Base-by-base conservation (phyloP, 148 eudicot species). In the Nyssa sinensis region DNA sequence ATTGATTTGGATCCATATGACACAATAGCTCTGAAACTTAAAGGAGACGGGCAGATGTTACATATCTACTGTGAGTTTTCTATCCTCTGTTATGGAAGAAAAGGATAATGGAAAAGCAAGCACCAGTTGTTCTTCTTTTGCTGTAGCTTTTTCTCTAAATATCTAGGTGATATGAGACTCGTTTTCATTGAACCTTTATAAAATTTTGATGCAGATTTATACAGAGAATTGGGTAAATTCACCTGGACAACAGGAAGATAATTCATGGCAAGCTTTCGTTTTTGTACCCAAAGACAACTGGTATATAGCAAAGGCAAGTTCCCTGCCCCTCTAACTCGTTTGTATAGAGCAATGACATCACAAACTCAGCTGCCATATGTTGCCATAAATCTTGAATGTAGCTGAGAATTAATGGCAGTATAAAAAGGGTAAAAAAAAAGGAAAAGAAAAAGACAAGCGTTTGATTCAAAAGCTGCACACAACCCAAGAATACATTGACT, bases 171-270 rank as follows among this genome's bases (percentile, higher is more conserved):
- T 23, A 9, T 32, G 1, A 30, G 23, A 21, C 4, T 19, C 28
- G 33, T 30, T n/a, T 28, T n/a, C 25, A 32, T 58, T 66, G 35
- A 68, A 33, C 29, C 53, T 41, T 30, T 39, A 24, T 31, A 12
- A n/a, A 23, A 51, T 65, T 75, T 66, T 64, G 55, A 32, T 81
- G 81, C 86, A 94, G 98, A 94, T 94, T 41, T 94, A 94, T 81
- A 94, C 98, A 66, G 98, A 94, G 78, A 94, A 94, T 70, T 94
- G 98, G 98, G 98, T 94, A 66, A 94, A 94, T 73, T 92, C 97
- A 17, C 98, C 98, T 12, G 98, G 96, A 70, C 98, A 94, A 73
- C 81, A 86, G 74, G 98, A 94, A 83, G 98, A 94, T 85, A 94
- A 94, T 80, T 92, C 96, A 63, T 94, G 98, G 98, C 98, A 94